Conservation (phyloP, 2,329 filamentous ascomycete species). For the Cryphonectria carpinicola region DNA sequence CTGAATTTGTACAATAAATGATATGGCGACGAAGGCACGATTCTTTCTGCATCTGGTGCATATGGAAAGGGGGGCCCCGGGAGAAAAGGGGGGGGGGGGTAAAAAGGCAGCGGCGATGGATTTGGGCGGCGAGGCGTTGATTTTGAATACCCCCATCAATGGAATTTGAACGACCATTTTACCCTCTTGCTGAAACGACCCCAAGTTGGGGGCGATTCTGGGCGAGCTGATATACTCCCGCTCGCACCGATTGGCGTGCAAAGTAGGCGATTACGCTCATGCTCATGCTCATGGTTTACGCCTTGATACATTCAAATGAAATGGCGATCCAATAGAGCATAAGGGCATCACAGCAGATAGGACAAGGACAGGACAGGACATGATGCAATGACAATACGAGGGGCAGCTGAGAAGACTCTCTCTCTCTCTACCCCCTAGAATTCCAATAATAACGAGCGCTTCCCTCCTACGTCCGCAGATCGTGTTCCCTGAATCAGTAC, state of each 20-base stretch:
- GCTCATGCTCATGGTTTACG: neutral
- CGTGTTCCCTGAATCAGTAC: neutral
- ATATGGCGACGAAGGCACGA: slow-evolving; percentile 15
- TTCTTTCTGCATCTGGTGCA: slow-evolving; percentile 29
- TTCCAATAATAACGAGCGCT: neutral
- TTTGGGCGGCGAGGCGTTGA: slow-evolving; percentile 24
- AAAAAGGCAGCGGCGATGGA: neutral
- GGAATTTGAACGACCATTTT: slow-evolving; percentile 17
- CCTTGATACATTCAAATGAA: neutral
- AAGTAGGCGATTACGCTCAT: neutral
- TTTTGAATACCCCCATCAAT: slow-evolving; percentile 28
- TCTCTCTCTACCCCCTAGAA: neutral
- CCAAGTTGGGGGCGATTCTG: no score
- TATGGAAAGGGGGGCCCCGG: slow-evolving; percentile 22
- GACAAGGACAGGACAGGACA: neutral
- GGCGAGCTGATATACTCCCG: neutral
- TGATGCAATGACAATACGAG: neutral
- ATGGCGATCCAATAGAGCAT: neutral
- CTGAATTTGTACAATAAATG: slow-evolving; percentile 27
- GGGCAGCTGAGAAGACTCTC: neutral
- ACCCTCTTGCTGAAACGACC: neutral
- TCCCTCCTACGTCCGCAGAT: neutral
- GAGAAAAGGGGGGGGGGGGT: slow-evolving; percentile 1
- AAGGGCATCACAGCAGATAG: neutral
- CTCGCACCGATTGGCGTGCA: neutral